A percentile compares a stretch with the other conserved stretches of the same genome.
These are phyloP conservation scores for Diospyros lotus DNA, from an alignment of 148 eudicot species.

Conservation along the genomic window DNA sequence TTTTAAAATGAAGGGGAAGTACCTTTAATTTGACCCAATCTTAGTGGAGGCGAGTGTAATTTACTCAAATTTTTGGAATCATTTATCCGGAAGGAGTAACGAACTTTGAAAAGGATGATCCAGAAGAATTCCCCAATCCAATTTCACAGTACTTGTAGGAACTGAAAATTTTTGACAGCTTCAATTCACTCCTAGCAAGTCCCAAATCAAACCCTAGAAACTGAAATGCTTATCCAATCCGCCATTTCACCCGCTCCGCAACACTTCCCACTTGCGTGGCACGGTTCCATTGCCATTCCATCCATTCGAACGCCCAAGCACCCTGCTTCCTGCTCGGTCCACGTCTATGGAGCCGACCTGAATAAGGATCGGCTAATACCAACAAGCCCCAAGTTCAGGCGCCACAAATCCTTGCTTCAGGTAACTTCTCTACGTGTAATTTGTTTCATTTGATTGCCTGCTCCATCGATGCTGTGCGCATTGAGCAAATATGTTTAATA, in stretches of 20 bases:
- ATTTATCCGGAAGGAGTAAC: not conserved
- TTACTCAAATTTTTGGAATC: no score
- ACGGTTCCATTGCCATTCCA: slow-evolving; percentile 9
- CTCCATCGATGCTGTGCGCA: not conserved
- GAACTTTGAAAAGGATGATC: not conserved
- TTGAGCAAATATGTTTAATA: no score
- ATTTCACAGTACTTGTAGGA: not conserved
- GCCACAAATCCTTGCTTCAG: slow-evolving; percentile 25
- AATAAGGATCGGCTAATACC: slow-evolving; percentile 10
- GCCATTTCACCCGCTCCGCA: slow-evolving; percentile 18
- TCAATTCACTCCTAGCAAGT: not conserved
- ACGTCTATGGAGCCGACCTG: slow-evolving; percentile 7
- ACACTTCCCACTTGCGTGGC: slow-evolving; percentile 8
- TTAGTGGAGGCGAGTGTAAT: no score
- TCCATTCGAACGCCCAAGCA: slow-evolving; percentile 11
- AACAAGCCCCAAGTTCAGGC: slow-evolving; percentile 18
- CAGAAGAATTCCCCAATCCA: not conserved
- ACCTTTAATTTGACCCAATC: no score
- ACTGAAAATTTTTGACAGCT: not conserved
- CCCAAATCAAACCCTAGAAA: not conserved
- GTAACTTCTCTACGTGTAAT: slow-evolving; percentile 3
- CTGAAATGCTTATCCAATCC: slow-evolving; percentile 10
- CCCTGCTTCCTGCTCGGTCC: slow-evolving; percentile 16
- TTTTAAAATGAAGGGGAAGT: no score
- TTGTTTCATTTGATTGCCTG: not conserved